Evolutionary conservation across 306 rosid genomes (phyloP).

Genomic region (Cyamopsis tetragonoloba): DNA sequence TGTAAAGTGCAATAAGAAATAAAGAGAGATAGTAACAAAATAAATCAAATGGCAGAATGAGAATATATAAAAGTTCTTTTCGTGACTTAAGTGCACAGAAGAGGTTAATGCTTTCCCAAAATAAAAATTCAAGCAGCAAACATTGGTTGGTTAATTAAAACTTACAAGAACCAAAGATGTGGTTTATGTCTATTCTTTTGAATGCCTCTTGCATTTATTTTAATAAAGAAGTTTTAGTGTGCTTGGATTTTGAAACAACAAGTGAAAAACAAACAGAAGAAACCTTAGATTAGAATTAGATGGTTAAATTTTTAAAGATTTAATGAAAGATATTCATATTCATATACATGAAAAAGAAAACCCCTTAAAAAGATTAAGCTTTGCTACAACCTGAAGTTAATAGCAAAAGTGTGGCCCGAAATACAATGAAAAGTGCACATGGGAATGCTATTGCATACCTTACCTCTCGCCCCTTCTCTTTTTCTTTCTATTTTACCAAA

Average conservation of each 20-base stretch:
- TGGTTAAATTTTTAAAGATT: neutral
- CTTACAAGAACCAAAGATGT: neutral
- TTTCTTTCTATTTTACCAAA: conserved; percentile 15
- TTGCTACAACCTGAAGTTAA: conserved; percentile 20
- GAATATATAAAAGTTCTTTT: too few species aligned
- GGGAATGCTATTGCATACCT: conserved; percentile 49
- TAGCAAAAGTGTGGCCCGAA: conserved; percentile 22
- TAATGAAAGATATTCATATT: neutral
- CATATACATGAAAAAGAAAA: neutral
- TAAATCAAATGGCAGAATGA: too few species aligned
- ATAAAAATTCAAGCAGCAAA: neutral
- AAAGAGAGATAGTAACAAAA: too few species aligned
- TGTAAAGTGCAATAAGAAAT: too few species aligned
- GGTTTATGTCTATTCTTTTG: neutral
- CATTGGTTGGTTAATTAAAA: conserved; percentile 1
- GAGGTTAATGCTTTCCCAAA: conserved; percentile 21
- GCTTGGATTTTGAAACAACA: conserved; percentile 21
- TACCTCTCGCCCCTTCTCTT: conserved; percentile 7
- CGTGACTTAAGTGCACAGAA: too few species aligned
- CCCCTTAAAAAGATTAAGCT: neutral
- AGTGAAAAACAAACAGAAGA: neutral
- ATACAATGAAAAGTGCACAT: conserved; percentile 51
- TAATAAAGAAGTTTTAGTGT: conserved; percentile 18
- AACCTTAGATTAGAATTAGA: neutral
- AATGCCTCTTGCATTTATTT: neutral